A percentile compares a stretch with the other conserved stretches of the same genome.
Evolutionary conservation across 192 early-diverging fungal genomes (phyloP).

Genomic region (Radiomyces spectabilis): DNA sequence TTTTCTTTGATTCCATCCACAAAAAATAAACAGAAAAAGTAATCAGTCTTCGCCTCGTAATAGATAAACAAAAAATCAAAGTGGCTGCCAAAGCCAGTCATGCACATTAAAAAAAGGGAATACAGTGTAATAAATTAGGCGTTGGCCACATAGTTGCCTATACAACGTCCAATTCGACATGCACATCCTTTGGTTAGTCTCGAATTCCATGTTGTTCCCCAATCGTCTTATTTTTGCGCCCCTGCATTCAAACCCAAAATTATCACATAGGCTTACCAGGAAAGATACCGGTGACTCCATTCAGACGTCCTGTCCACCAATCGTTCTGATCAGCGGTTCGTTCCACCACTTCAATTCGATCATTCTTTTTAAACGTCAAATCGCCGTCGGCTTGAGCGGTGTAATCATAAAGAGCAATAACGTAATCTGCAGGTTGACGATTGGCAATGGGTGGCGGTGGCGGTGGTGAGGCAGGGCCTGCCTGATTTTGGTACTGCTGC

Average conservation of each 20-base stretch:
- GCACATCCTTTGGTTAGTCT: background rate
- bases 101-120: background rate
- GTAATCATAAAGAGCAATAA: constrained; percentile 74
- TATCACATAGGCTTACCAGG: constrained; percentile 62
- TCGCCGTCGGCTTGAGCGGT: constrained; percentile 66
- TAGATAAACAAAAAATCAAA: no score
- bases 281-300: constrained; percentile 59
- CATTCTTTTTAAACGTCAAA: constrained; percentile 61
- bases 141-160: constrained; percentile 13
- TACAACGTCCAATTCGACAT: background rate
- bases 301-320: constrained; percentile 78
- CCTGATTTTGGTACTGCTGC: background rate
- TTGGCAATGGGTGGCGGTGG: constrained; percentile 29
- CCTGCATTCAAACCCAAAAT: no score
- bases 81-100: background rate
- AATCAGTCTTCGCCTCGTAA: no score
- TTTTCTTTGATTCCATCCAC: background rate
- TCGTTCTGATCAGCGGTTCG: constrained; percentile 52
- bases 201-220: background rate
- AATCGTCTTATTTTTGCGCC: no score
- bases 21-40: no score
- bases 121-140: background rate
- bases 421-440: constrained; percentile 39
- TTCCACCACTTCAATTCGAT: constrained; percentile 62
- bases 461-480: background rate